Evolutionary conservation across 2,329 filamentous ascomycete species (phyloP).

Genomic region (Aspergillus sp.): DNA sequence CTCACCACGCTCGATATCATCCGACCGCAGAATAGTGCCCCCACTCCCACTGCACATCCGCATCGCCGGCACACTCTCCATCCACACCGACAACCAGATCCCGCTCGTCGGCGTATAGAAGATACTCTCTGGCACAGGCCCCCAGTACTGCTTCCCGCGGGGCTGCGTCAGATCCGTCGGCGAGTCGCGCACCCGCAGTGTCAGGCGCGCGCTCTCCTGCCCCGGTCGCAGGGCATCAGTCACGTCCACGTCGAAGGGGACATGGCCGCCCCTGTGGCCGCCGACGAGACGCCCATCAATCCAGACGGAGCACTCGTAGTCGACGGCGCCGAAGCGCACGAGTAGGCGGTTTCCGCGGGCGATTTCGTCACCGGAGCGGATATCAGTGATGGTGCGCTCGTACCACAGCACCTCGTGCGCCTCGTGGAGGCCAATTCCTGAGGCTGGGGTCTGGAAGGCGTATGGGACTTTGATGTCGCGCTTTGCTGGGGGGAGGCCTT

Average conservation of each 20-base stretch:
- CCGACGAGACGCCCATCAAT: slow-evolving; percentile 54
- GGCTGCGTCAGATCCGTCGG: slow-evolving; percentile 64
- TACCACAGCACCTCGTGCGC: slow-evolving; percentile 70
- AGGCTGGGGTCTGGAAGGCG: slow-evolving; percentile 63
- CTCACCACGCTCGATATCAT: slow-evolving; percentile 51
- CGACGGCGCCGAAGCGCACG: slow-evolving; percentile 51
- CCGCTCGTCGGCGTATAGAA: slow-evolving; percentile 71
- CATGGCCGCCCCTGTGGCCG: slow-evolving; percentile 60
- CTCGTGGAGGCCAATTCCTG: slow-evolving; percentile 59
- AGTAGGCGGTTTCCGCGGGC: slow-evolving; percentile 35
- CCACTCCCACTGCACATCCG: slow-evolving; percentile 58
- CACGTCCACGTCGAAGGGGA: slow-evolving; percentile 59
- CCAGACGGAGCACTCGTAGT: slow-evolving; percentile 53
- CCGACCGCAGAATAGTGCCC: slow-evolving; percentile 59
- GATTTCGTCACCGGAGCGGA: slow-evolving; percentile 46
- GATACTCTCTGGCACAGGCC: slow-evolving; percentile 52
- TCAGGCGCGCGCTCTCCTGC: slow-evolving; percentile 38
- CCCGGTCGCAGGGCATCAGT: slow-evolving; percentile 33
- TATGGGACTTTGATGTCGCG: slow-evolving; percentile 61
- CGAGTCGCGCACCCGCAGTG: slow-evolving; percentile 61
- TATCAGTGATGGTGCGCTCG: slow-evolving; percentile 52
- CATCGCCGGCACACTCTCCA: slow-evolving; percentile 53
- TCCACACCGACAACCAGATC: slow-evolving; percentile 74
- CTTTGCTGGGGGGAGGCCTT: slow-evolving; percentile 47
- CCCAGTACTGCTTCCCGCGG: slow-evolving; percentile 67